A percentile compares a stretch with the other conserved stretches of the same genome.
phyloP scores from a whole-genome alignment of 208 protist species.

The Trypanosoma avium region DNA sequence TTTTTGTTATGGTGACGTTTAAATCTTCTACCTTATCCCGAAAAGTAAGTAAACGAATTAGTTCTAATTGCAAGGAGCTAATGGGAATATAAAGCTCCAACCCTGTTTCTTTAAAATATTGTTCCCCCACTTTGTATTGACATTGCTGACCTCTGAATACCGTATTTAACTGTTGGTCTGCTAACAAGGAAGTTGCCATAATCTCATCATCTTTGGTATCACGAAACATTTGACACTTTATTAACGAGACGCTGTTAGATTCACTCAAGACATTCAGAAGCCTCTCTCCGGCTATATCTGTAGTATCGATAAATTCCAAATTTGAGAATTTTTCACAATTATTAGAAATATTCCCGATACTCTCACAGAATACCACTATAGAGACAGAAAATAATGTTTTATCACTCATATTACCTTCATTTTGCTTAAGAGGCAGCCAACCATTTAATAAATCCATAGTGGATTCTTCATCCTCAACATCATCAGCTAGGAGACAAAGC shows the following conservation, averaged over 20 bases:
- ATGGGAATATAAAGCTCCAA: conserved; percentile 65
- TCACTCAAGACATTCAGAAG: background rate
- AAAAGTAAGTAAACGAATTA: conserved; percentile 41
- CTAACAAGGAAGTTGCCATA: background rate
- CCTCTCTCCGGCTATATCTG: background rate
- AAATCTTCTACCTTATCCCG: background rate
- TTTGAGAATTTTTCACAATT: background rate
- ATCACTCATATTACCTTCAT: conserved; percentile 1
- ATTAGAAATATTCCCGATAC: background rate
- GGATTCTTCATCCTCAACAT: conserved; percentile 32
- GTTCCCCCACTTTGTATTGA: too few relatives aligned
- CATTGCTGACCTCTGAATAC: background rate
- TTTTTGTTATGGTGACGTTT: too few relatives aligned
- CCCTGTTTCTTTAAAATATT: background rate
- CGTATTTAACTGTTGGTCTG: background rate
- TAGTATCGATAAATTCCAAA: background rate
- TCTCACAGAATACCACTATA: conserved; percentile 37
- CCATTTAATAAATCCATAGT: conserved; percentile 4
- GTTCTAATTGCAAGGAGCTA: conserved; percentile 52
- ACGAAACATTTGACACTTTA: conserved; percentile 9
- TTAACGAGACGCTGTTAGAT: background rate
- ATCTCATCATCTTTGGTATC: background rate
- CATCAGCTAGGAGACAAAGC: conserved; percentile 69
- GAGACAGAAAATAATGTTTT: conserved; percentile 18
- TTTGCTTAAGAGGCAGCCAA: conserved; percentile 8